A percentile compares a stretch with the other conserved stretches of the same genome.
Evolutionary conservation across 192 early-diverging fungal genomes (phyloP).

Genomic region (Phycomyces blakesleeanus): DNA sequence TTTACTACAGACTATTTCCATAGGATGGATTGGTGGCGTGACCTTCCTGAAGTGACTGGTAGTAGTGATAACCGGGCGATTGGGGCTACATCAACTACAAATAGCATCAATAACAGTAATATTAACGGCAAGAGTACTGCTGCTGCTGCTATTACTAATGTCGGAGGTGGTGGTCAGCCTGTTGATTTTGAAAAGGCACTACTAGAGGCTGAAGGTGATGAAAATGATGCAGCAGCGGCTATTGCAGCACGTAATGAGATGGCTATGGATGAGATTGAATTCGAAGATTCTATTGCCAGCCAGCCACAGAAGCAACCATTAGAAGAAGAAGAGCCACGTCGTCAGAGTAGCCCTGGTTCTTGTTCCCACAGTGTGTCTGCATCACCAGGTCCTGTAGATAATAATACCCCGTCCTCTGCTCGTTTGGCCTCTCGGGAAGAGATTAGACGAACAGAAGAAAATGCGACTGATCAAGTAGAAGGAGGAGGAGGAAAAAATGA

Average conservation of each 20-base stretch:
- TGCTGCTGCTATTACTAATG: too few relatives aligned
- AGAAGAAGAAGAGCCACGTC: background rate
- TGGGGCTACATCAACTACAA: conserved; percentile 1
- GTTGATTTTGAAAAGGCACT: conserved; percentile 56
- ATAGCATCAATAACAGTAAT: too few relatives aligned
- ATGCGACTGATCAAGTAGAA: background rate
- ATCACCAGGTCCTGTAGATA: conserved; percentile 13
- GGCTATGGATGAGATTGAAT: conserved; percentile 57
- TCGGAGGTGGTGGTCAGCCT: too few relatives aligned
- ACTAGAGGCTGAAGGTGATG: conserved; percentile 57
- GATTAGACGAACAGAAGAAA: too few relatives aligned
- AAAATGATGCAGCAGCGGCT: conserved; percentile 59
- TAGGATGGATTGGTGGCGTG: conserved; percentile 60
- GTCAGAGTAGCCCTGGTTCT: background rate
- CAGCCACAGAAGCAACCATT: background rate
- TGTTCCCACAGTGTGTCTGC: conserved; percentile 6
- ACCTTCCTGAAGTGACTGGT: conserved; percentile 50
- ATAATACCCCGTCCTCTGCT: background rate
- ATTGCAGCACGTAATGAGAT: conserved; percentile 53
- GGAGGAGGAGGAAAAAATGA: background rate
- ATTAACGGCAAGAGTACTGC: too few relatives aligned
- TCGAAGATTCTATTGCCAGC: conserved; percentile 42
- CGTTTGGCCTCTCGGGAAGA: background rate
- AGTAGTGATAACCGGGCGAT: conserved; percentile 27
- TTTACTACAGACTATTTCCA: conserved; percentile 69